Conservation (phyloP, 2,329 filamentous ascomycete species). For the Lojkania enalia region DNA sequence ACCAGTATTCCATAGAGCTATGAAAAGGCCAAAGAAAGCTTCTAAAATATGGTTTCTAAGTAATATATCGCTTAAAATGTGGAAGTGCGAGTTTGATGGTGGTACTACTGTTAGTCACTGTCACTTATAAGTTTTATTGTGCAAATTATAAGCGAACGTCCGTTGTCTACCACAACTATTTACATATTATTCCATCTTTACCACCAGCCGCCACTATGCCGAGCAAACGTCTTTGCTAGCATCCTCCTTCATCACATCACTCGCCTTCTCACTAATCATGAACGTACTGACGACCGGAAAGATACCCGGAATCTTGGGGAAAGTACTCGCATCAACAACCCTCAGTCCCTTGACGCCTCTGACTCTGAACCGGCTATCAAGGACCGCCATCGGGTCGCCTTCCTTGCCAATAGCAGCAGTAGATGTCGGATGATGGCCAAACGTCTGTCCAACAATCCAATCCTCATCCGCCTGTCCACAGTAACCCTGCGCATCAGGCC, state of each 20-base stretch:
- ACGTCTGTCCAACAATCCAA: conserved; percentile 29
- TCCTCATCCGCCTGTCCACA: conserved; percentile 38
- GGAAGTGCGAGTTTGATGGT: no score
- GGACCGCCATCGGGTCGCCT: conserved; percentile 57
- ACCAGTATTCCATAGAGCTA: no score
- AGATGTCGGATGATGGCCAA: conserved; percentile 62
- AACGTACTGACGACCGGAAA: conserved; percentile 56
- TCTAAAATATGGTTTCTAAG: no score
- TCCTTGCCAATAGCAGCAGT: conserved; percentile 60
- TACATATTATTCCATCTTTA: no score
- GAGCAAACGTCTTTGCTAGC: conserved; percentile 11
- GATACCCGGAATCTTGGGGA: conserved; percentile 58
- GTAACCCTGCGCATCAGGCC: conserved; percentile 41
- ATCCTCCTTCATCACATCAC: conserved; percentile 14
- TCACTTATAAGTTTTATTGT: no score
- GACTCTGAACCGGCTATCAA: conserved; percentile 62
- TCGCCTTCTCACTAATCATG: conserved; percentile 15
- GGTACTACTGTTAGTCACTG: no score
- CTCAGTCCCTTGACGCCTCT: conserved; percentile 58
- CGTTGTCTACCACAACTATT: no score
- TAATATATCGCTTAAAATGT: no score
- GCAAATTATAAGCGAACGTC: no score
- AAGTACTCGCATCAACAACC: conserved; percentile 65
- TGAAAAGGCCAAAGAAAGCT: no score
- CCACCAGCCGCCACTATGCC: background rate